Conservation (phyloP, 805 yeast genomes). For the Kuraishia cidri region DNA sequence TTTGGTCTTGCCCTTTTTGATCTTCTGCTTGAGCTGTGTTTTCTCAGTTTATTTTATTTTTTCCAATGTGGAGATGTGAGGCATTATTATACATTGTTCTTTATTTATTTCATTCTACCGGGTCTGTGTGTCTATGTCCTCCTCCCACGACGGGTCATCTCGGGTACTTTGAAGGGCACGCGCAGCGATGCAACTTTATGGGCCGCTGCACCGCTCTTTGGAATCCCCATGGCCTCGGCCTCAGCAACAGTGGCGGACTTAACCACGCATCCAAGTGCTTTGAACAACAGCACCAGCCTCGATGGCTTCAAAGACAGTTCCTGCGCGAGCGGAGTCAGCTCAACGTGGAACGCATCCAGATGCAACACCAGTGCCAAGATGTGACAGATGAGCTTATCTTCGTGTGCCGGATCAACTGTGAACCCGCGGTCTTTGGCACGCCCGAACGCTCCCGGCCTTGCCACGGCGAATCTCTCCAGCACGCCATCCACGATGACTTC, state of each 20-base stretch:
- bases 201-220: slow-evolving; percentile 38
- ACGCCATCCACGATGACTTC: slow-evolving; percentile 65
- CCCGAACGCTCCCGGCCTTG: slow-evolving; percentile 57
- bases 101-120: no score
- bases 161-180: slow-evolving; percentile 89
- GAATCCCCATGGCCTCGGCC: slow-evolving; percentile 65
- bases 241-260: slow-evolving; percentile 66
- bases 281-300: slow-evolving; percentile 57
- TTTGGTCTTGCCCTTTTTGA: no score
- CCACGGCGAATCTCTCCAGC: slow-evolving; percentile 61
- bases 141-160: slow-evolving; percentile 48
- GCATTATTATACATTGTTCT: no score
- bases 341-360: slow-evolving; percentile 67
- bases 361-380: slow-evolving; percentile 66
- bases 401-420: slow-evolving; percentile 78
- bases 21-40: no score
- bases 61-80: no score
- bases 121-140: no score
- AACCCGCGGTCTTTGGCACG: slow-evolving; percentile 71
- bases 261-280: slow-evolving; percentile 74
- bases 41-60: no score
- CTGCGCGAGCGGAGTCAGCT: slow-evolving; percentile 72
- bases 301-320: slow-evolving; percentile 79
- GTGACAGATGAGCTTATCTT: slow-evolving; percentile 79
- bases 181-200: slow-evolving; percentile 76